Conservation (phyloP, 257 asterid genomes). For the Fraxinus quadrangulata region DNA sequence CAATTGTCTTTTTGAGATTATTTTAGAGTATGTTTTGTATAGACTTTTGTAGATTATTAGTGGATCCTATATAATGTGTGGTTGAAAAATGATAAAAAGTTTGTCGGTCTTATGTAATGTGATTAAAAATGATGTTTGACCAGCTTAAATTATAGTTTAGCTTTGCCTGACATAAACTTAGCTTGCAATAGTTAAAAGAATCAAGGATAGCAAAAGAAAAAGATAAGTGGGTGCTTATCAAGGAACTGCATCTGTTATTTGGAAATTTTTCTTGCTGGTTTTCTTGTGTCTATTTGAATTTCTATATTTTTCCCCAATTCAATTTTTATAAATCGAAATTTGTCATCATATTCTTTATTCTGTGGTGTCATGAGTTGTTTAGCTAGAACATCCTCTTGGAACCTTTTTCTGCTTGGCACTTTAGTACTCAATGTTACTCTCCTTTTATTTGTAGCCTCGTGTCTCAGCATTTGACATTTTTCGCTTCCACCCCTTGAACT, state of each 20-base stretch:
- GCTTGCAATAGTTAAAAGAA: conserved; percentile 6
- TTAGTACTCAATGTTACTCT: conserved; percentile 1
- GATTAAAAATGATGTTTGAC: too few relatives aligned
- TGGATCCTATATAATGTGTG: too few relatives aligned
- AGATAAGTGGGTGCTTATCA: conserved; percentile 15
- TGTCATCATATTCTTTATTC: conserved; percentile 1
- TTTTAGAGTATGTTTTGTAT: too few relatives aligned
- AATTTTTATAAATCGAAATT: conserved; percentile 4
- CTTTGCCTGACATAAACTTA: too few relatives aligned
- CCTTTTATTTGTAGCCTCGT: not conserved
- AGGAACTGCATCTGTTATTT: conserved; percentile 3
- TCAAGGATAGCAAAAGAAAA: conserved; percentile 2
- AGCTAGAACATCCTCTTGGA: conserved; percentile 18
- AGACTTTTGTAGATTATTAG: too few relatives aligned
- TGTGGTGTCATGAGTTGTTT: conserved; percentile 18
- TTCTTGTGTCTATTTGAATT: not conserved
- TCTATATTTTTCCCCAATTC: conserved; percentile 7
- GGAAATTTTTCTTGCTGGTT: conserved; percentile 11
- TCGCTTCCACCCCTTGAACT: conserved; percentile 20
- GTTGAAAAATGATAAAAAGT: too few relatives aligned
- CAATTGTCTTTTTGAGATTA: conserved; percentile 4
- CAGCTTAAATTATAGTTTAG: too few relatives aligned
- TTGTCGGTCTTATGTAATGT: too few relatives aligned
- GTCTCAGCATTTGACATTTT: conserved; percentile 16
- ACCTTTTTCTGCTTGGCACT: conserved; percentile 3